These are phyloP conservation scores for Diaporthe sp. DNA, from an alignment of 2,329 filamentous ascomycete species.

Conservation along the genomic window DNA sequence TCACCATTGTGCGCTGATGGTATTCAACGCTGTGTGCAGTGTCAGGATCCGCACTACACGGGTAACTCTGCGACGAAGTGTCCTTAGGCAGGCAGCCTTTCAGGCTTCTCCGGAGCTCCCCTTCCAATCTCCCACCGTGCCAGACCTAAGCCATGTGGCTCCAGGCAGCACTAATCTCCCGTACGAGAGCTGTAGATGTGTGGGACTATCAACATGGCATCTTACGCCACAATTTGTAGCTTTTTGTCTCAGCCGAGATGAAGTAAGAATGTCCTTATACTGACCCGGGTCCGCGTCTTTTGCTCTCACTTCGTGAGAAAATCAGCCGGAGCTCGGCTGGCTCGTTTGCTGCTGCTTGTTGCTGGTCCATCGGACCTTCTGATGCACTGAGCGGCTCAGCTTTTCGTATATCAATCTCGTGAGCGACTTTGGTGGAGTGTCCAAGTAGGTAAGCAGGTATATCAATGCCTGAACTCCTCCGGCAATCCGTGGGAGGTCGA, in stretches of 20 bases:
- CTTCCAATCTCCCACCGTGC: not conserved
- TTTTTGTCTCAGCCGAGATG: not conserved
- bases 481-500: too few relatives aligned
- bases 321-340: too few relatives aligned
- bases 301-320: too few relatives aligned
- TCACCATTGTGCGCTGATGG: not conserved
- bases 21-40: not conserved
- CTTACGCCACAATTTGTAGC: not conserved
- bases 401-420: not conserved
- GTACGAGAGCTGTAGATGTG: not conserved
- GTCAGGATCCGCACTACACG: not conserved
- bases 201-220: not conserved
- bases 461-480: not conserved
- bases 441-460: not conserved
- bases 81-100: not conserved
- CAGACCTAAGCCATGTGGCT: not conserved
- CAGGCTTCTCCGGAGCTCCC: not conserved
- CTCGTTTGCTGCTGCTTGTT: not conserved
- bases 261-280: too few relatives aligned
- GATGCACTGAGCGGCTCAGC: not conserved
- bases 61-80: not conserved
- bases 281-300: not conserved
- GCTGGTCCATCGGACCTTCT: not conserved
- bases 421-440: not conserved
- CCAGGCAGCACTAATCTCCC: not conserved